A percentile compares a stretch with the other conserved stretches of the same genome.
Conservation (phyloP, 495 filamentous ascomycete species). For the Penicillium cataractarum region DNA sequence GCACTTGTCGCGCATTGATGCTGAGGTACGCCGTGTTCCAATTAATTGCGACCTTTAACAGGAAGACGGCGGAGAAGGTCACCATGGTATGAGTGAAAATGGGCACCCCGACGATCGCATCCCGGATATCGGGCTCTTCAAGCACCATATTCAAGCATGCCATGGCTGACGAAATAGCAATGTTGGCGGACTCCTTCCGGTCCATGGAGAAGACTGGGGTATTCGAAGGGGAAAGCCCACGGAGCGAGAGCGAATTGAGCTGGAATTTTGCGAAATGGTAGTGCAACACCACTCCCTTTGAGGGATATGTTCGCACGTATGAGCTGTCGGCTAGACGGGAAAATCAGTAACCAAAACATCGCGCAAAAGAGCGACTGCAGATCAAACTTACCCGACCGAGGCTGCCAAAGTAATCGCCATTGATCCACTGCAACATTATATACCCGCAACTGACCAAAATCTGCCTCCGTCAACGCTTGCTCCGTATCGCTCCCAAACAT, state of each 20-base stretch:
- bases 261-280: conserved; percentile 65
- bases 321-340: conserved; percentile 46
- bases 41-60: conserved; percentile 59
- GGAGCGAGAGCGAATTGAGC: conserved; percentile 60
- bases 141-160: conserved; percentile 58
- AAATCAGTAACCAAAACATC: not conserved
- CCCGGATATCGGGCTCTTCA: conserved; percentile 58
- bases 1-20: conserved; percentile 48
- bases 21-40: conserved; percentile 56
- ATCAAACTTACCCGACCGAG: conserved; percentile 48
- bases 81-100: conserved; percentile 68
- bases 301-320: conserved; percentile 59
- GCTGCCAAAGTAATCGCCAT: conserved; percentile 61
- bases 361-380: not conserved
- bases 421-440: conserved; percentile 60
- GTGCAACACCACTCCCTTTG: conserved; percentile 62
- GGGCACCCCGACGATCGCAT: conserved; percentile 61
- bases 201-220: conserved; percentile 56
- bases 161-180: conserved; percentile 60
- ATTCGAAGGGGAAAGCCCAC: conserved; percentile 53
- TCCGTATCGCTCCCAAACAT: conserved; percentile 60
- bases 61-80: conserved; percentile 59
- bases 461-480: conserved; percentile 54
- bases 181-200: conserved; percentile 58
- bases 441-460: conserved; percentile 53